Conservation (phyloP, 2,329 filamentous ascomycete genomes). For the Cercospora nicotianae region DNA sequence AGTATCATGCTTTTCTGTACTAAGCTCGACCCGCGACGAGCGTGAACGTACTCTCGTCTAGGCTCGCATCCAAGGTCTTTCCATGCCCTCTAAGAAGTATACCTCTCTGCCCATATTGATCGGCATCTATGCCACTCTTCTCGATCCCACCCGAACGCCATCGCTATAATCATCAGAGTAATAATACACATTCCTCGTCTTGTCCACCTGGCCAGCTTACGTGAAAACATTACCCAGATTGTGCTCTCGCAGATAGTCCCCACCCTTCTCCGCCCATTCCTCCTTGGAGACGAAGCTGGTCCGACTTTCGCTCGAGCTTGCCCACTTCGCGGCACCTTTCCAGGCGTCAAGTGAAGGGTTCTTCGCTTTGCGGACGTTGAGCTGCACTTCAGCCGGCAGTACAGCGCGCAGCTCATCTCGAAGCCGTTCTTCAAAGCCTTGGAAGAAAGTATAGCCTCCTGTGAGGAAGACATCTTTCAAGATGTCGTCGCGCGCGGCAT, state of each 20-base stretch:
- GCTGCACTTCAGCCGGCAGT: constrained; percentile 65
- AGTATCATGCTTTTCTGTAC: background rate
- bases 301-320: constrained; percentile 57
- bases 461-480: constrained; percentile 89
- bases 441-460: constrained; percentile 86
- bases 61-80: background rate
- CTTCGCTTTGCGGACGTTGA: constrained; percentile 70
- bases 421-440: constrained; percentile 81
- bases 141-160: background rate
- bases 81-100: background rate
- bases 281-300: constrained; percentile 70
- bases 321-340: constrained; percentile 90
- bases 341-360: constrained; percentile 86
- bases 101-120: background rate
- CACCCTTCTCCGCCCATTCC: constrained; percentile 89
- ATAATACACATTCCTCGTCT: background rate
- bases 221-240: constrained; percentile 44
- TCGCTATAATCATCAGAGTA: background rate
- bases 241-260: constrained; percentile 80
- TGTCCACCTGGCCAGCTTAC: background rate
- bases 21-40: background rate
- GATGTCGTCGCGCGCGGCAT: constrained; percentile 64
- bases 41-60: background rate
- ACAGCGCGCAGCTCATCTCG: constrained; percentile 69
- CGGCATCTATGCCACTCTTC: background rate